A percentile compares a stretch with the other conserved stretches of the same genome.
phyloP scores from a whole-genome alignment of 2,329 filamentous ascomycete species.

The Fusarium bactridioides region DNA sequence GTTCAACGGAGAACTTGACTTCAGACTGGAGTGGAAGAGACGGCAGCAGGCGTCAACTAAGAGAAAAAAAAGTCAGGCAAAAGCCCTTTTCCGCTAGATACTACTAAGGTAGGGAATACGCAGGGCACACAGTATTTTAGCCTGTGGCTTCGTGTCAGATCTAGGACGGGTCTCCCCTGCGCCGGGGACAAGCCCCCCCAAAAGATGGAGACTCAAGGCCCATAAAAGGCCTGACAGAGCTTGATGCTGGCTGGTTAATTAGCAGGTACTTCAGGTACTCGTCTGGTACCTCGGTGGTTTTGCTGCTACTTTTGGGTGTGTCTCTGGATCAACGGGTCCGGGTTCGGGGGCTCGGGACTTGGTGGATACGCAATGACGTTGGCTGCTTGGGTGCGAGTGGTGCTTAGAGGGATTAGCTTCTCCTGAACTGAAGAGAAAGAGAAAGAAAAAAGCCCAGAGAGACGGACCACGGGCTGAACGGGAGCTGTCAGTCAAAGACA shows the following conservation, averaged over 20 bases:
- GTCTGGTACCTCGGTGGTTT: slow-evolving; percentile 21
- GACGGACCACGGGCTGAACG: background rate
- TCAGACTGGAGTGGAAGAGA: slow-evolving; percentile 6
- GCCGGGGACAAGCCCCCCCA: slow-evolving; percentile 26
- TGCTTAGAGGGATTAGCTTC: slow-evolving; percentile 5
- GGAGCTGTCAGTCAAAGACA: background rate
- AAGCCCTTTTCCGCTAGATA: slow-evolving; percentile 20
- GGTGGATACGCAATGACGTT: slow-evolving; percentile 45
- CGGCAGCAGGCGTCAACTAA: slow-evolving; percentile 13
- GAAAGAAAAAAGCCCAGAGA: background rate
- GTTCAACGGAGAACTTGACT: background rate
- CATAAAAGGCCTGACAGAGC: slow-evolving; percentile 18
- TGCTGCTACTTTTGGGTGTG: slow-evolving; percentile 30
- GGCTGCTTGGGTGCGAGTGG: slow-evolving; percentile 11
- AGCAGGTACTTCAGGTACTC: slow-evolving; percentile 17
- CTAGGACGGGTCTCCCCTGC: slow-evolving; percentile 41
- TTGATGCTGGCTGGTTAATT: slow-evolving; percentile 27
- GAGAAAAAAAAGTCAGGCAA: slow-evolving; percentile 22
- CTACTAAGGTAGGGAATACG: background rate
- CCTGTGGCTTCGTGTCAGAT: slow-evolving; percentile 44
- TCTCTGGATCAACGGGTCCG: slow-evolving; percentile 41
- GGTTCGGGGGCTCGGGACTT: slow-evolving; percentile 42
- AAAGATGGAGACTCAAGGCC: slow-evolving; percentile 19
- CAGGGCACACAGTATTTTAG: slow-evolving; percentile 34
- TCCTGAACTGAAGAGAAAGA: background rate